Evolutionary conservation across 768 basidiomycete genomes (phyloP).

Genomic region (Leucosporidium yakuticum): DNA sequence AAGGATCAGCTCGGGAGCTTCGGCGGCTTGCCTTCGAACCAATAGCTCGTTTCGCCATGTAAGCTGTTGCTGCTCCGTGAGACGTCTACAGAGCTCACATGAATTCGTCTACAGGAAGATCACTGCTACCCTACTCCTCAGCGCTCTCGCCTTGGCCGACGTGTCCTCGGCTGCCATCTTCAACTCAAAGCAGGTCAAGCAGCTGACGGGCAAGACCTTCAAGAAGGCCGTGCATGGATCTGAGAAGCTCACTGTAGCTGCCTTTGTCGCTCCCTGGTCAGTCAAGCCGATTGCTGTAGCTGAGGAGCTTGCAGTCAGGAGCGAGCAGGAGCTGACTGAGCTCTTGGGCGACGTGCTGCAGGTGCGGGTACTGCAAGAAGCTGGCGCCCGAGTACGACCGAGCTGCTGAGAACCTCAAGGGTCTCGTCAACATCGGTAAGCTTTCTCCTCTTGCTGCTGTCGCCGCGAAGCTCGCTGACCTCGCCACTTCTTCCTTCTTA

Average conservation of each 20-base stretch:
- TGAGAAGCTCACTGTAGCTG: constrained; percentile 27
- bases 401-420: constrained; percentile 35
- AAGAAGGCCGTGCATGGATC: constrained; percentile 31
- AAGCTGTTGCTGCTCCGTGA: no score
- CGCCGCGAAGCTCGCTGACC: no score
- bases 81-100: no score
- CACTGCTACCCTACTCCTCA: neutral
- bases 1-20: no score
- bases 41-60: no score
- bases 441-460: no score
- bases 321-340: neutral
- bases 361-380: constrained; percentile 34
- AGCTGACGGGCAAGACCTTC: constrained; percentile 27
- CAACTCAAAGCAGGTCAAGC: constrained; percentile 30
- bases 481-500: neutral
- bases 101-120: no score
- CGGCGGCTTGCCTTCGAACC: no score
- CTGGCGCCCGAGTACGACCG: constrained; percentile 23
- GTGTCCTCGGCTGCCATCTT: constrained; percentile 22
- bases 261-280: constrained; percentile 34
- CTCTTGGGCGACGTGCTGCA: neutral
- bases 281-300: neutral
- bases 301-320: neutral
- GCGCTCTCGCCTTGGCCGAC: constrained; percentile 18
- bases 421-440: constrained; percentile 37